phyloP scores from a whole-genome alignment of 208 protist genomes.

The Wallacemonas sp. region DNA sequence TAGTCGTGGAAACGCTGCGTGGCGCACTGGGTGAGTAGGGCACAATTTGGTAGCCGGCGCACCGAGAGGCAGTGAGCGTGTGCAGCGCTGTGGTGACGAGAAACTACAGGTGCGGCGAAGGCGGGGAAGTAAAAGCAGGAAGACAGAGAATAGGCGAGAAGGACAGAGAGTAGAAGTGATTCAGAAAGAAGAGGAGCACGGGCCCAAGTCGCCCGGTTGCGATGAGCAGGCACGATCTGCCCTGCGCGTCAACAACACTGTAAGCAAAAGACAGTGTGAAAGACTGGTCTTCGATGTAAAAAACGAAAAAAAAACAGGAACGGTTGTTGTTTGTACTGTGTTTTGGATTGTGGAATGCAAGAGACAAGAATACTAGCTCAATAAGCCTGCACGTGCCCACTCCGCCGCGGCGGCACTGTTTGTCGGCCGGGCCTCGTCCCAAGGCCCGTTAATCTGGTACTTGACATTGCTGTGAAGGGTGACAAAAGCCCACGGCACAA shows the following conservation, averaged over 20 bases:
- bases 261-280: constrained; percentile 5
- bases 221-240: too few species aligned
- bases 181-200: too few species aligned
- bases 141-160: constrained; percentile 11
- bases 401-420: constrained; percentile 90
- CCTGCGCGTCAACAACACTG: not conserved
- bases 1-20: too few species aligned
- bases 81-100: too few species aligned
- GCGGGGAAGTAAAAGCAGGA: not conserved
- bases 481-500: constrained; percentile 83
- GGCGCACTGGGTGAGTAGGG: too few species aligned
- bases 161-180: too few species aligned
- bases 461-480: constrained; percentile 74
- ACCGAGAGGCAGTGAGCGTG: too few species aligned
- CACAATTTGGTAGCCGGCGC: too few species aligned
- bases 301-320: not conserved
- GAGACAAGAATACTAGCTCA: constrained; percentile 27
- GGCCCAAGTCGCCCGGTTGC: too few species aligned
- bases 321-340: not conserved
- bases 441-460: constrained; percentile 89
- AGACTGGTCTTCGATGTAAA: not conserved
- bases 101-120: too few species aligned
- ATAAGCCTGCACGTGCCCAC: constrained; percentile 85
- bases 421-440: constrained; percentile 92
- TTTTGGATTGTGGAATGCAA: not conserved